Percentiles rank a stretch among this genome's conserved stretches.
phyloP scores from a whole-genome alignment of 1,139 yeast species.

The Lodderomyces parapsilosis region DNA sequence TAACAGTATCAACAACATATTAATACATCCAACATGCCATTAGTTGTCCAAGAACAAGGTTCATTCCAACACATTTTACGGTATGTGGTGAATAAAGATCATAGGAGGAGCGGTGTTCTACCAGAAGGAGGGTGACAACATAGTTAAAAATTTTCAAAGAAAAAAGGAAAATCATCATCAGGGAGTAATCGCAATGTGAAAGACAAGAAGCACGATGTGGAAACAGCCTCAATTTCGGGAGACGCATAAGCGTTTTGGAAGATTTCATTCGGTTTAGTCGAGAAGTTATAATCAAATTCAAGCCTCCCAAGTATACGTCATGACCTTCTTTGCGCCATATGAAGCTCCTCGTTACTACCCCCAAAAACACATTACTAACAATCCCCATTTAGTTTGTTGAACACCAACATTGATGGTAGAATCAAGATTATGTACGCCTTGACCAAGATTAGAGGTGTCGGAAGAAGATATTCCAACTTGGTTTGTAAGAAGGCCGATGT shows the following conservation, averaged over 20 bases:
- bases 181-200: too few relatives aligned
- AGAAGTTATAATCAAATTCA: too few relatives aligned
- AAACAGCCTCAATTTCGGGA: too few relatives aligned
- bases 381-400: slow-evolving; percentile 75
- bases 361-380: slow-evolving; percentile 23
- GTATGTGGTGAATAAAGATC: slow-evolving; percentile 51
- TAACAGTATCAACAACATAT: slow-evolving; percentile 5
- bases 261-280: too few relatives aligned
- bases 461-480: slow-evolving; percentile 99
- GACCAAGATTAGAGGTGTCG: slow-evolving; percentile 99
- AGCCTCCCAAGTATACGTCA: too few relatives aligned
- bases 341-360: not conserved
- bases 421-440: slow-evolving; percentile 99
- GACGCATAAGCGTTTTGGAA: too few relatives aligned
- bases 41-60: slow-evolving; percentile 98
- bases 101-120: not conserved
- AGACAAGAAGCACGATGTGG: too few relatives aligned
- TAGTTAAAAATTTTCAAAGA: not conserved
- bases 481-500: slow-evolving; percentile 99
- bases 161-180: not conserved
- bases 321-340: not conserved
- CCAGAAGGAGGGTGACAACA: not conserved
- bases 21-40: slow-evolving; percentile 64
- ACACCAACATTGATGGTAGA: slow-evolving; percentile 99
- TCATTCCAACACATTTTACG: slow-evolving; percentile 99